Conservation (phyloP, 768 basidiomycete genomes). For the Heimioporus sp. region DNA sequence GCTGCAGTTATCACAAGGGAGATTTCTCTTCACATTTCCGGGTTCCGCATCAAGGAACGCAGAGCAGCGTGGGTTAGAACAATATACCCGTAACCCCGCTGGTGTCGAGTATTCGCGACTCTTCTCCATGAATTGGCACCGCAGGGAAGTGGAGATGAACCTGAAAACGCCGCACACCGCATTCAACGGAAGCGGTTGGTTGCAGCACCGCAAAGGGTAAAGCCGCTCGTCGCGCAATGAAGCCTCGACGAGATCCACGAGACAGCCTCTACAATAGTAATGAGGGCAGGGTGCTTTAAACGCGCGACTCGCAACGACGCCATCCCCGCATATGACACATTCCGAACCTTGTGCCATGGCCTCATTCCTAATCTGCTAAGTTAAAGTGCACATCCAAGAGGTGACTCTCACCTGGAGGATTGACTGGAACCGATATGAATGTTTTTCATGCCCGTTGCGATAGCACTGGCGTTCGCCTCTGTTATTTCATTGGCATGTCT, state of each 20-base stretch:
- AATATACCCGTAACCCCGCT: slow-evolving; percentile 46
- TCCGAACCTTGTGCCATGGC: not conserved
- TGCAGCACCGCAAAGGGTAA: slow-evolving; percentile 52
- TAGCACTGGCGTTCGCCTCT: not conserved
- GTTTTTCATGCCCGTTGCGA: not conserved
- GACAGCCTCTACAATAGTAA: slow-evolving; percentile 45
- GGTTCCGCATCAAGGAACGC: slow-evolving; percentile 46
- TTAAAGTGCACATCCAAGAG: not conserved
- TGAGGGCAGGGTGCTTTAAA: slow-evolving; percentile 46
- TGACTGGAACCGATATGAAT: not conserved
- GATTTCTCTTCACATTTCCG: slow-evolving; percentile 1
- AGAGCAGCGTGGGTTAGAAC: slow-evolving; percentile 49
- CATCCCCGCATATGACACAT: slow-evolving; percentile 46
- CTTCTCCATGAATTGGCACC: slow-evolving; percentile 39
- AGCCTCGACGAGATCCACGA: slow-evolving; percentile 38
- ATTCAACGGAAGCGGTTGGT: slow-evolving; percentile 31
- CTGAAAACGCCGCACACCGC: slow-evolving; percentile 14
- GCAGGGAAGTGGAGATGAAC: slow-evolving; percentile 31
- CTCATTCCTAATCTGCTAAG: not conserved
- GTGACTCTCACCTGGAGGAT: slow-evolving; percentile 2
- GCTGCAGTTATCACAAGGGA: slow-evolving; percentile 43
- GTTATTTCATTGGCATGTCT: not conserved
- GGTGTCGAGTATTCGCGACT: slow-evolving; percentile 44
- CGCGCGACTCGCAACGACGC: slow-evolving; percentile 14
- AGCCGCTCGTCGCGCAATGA: slow-evolving; percentile 50